Percentiles rank a stretch among this genome's conserved stretches.
Conservation (phyloP, 805 yeast species). For the Starmera dryadoides region DNA sequence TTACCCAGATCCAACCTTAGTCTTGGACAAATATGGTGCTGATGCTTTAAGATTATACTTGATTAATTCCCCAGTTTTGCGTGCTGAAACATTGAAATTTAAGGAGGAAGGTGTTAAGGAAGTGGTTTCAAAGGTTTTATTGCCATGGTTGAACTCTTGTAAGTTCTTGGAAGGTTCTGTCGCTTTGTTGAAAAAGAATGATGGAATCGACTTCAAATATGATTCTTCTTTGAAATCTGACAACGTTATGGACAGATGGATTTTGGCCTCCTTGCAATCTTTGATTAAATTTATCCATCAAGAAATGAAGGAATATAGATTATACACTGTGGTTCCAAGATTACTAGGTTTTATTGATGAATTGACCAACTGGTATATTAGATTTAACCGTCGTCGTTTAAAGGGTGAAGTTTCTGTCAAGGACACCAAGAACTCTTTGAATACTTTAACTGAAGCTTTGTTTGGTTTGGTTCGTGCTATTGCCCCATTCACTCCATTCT, state of each 20-base stretch:
- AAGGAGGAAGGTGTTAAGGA: constrained; percentile 99
- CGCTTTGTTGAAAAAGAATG: constrained; percentile 71
- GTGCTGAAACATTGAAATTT: constrained; percentile 94
- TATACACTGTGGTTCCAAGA: constrained; percentile 94
- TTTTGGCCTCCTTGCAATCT: constrained; percentile 92
- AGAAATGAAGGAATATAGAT: constrained; percentile 86
- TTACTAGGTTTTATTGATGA: constrained; percentile 84
- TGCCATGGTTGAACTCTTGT: constrained; percentile 99
- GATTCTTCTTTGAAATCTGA: constrained; percentile 57
- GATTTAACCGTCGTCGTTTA: constrained; percentile 95
- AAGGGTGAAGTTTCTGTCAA: constrained; percentile 88
- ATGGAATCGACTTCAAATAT: constrained; percentile 63
- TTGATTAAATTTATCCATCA: constrained; percentile 76
- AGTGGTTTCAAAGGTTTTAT: constrained; percentile 87
- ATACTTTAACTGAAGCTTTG: constrained; percentile 85
- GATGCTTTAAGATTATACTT: constrained; percentile 94
- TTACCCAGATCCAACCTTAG: constrained; percentile 88
- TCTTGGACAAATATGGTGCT: constrained; percentile 88
- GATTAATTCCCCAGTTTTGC: constrained; percentile 94
- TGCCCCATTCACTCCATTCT: constrained; percentile 99
- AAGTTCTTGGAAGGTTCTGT: constrained; percentile 95
- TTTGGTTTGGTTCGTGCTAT: constrained; percentile 87
- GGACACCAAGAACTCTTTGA: constrained; percentile 82
- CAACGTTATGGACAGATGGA: constrained; percentile 97
- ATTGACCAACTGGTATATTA: constrained; percentile 97